These are phyloP conservation scores for Sicyos baderoa DNA, from an alignment of 306 rosid species.

Conservation along the genomic window DNA sequence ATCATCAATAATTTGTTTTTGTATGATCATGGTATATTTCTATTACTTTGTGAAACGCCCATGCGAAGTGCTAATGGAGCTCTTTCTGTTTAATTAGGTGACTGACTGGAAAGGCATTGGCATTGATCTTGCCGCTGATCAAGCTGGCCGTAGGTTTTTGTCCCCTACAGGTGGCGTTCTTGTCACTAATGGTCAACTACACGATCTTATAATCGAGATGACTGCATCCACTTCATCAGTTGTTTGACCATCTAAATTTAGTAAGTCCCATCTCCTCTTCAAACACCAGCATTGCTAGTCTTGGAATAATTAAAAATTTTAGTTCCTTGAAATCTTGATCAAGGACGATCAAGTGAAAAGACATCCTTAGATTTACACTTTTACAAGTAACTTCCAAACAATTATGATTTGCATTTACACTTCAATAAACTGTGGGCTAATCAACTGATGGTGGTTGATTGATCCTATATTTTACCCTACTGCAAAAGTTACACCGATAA, in stretches of 20 bases:
- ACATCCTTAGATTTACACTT: background rate
- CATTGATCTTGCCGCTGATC: constrained; percentile 65
- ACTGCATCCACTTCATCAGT: constrained; percentile 33
- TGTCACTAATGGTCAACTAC: constrained; percentile 51
- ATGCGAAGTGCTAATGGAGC: constrained; percentile 16
- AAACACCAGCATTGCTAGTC: background rate
- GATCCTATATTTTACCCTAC: background rate
- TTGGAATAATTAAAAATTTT: background rate
- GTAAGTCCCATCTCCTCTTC: constrained; percentile 1
- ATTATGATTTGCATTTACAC: background rate
- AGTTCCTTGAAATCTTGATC: background rate
- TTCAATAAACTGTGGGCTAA: background rate
- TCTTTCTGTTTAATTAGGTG: constrained; percentile 37
- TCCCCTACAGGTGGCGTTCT: constrained; percentile 67
- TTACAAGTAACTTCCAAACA: background rate
- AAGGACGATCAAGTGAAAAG: background rate
- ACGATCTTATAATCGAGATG: constrained; percentile 42
- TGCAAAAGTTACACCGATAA: background rate
- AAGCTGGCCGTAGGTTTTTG: constrained; percentile 49
- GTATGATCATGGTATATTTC: background rate
- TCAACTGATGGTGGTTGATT: background rate
- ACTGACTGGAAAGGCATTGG: constrained; percentile 73
- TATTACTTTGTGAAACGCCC: background rate
- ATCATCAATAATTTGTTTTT: background rate
- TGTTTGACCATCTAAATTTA: constrained; percentile 17